A percentile compares a stretch with the other conserved stretches of the same genome.
phyloP scores from a whole-genome alignment of 148 eudicot species.

The Rhododendron vialii region DNA sequence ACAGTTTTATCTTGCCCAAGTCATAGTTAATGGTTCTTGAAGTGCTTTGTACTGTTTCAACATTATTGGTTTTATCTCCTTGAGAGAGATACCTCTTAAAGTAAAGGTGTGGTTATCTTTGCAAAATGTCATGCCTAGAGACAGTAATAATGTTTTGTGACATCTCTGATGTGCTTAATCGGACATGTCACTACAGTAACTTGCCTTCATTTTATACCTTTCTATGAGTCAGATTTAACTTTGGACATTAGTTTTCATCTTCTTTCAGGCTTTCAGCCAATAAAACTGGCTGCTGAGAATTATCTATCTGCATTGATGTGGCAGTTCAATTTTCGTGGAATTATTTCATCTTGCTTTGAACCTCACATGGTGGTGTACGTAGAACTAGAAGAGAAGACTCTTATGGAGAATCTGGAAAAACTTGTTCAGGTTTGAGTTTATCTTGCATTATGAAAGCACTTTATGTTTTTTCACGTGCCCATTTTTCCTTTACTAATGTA shows the following conservation, averaged over 20 bases:
- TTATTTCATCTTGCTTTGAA: conserved; percentile 95
- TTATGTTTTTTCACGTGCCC: conserved; percentile 6
- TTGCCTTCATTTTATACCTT: not conserved
- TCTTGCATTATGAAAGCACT: not conserved
- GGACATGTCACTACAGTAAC: not conserved
- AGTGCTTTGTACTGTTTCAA: not conserved
- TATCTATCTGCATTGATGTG: conserved; percentile 20
- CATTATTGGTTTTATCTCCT: not conserved
- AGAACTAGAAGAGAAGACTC: conserved; percentile 94
- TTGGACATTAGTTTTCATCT: not conserved
- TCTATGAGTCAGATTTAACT: not conserved
- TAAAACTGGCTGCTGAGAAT: conserved; percentile 14
- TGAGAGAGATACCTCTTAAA: not conserved
- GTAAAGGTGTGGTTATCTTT: not conserved
- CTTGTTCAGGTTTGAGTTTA: conserved; percentile 70
- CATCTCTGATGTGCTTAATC: not conserved
- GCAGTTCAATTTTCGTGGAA: conserved; percentile 97
- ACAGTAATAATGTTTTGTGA: not conserved
- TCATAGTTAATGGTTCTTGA: not conserved
- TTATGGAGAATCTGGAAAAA: conserved; percentile 92
- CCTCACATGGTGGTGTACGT: conserved; percentile 87
- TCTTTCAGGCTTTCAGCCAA: conserved; percentile 7
- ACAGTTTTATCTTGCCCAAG: not conserved
- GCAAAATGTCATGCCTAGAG: not conserved
- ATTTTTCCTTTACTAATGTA: conserved; percentile 6